A percentile compares a stretch with the other conserved stretches of the same genome.
Conservation (phyloP, 352 stramenopile species). For the Phytophthora sansomeana region DNA sequence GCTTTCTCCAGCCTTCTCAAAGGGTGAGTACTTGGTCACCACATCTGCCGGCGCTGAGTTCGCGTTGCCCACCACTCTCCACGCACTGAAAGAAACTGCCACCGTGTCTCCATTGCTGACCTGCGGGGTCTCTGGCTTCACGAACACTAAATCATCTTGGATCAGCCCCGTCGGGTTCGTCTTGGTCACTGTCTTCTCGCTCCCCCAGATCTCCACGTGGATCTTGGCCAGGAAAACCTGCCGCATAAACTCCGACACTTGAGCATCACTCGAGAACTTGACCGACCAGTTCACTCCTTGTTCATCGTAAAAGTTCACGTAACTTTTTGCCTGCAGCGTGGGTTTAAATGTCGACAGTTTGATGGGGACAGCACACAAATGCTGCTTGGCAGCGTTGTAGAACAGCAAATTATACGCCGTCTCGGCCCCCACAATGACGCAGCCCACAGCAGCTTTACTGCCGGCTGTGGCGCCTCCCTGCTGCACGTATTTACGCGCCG, state of each 20-base stretch:
- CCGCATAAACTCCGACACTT: slow-evolving; percentile 72
- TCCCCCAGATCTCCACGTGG: slow-evolving; percentile 81
- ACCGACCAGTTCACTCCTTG: slow-evolving; percentile 75
- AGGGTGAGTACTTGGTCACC: slow-evolving; percentile 81
- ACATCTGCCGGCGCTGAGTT: slow-evolving; percentile 63
- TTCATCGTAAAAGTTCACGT: slow-evolving; percentile 89
- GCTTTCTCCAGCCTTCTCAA: slow-evolving; percentile 61
- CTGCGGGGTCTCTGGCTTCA: slow-evolving; percentile 42
- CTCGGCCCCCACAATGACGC: slow-evolving; percentile 74
- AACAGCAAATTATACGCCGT: slow-evolving; percentile 78
- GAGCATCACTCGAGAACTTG: slow-evolving; percentile 71
- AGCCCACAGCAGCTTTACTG: slow-evolving; percentile 57
- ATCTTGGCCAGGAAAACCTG: slow-evolving; percentile 82
- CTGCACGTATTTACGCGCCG: slow-evolving; percentile 67
- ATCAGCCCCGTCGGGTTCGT: slow-evolving; percentile 53
- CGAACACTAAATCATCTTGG: slow-evolving; percentile 57
- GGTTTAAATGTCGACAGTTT: slow-evolving; percentile 65
- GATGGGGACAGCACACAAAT: slow-evolving; percentile 65
- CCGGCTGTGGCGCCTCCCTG: slow-evolving; percentile 44
- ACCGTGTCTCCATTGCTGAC: slow-evolving; percentile 72
- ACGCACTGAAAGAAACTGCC: slow-evolving; percentile 72
- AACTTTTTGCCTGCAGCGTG: slow-evolving; percentile 78
- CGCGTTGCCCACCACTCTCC: slow-evolving; percentile 80
- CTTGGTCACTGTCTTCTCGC: slow-evolving; percentile 63
- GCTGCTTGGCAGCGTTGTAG: slow-evolving; percentile 76